Conservation (phyloP, 148 eudicot genomes). For the Cornus suecica region DNA sequence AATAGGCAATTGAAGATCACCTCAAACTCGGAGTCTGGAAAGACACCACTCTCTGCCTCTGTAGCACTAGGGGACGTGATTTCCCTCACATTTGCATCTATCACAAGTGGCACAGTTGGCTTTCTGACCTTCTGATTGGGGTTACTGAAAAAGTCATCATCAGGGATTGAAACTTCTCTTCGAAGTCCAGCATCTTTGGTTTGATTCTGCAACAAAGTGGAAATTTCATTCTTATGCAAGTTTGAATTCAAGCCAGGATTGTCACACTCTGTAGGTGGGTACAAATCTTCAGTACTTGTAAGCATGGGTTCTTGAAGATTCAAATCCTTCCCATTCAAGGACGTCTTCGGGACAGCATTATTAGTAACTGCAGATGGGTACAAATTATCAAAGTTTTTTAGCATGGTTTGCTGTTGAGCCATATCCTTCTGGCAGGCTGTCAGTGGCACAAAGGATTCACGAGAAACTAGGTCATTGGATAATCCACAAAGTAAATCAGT, state of each 20-base stretch:
- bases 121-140: constrained; percentile 26
- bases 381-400: constrained; percentile 22
- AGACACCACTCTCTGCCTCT: constrained; percentile 33
- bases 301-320: constrained; percentile 17
- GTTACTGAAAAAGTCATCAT: constrained; percentile 32
- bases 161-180: constrained; percentile 40
- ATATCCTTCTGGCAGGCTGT: constrained; percentile 23
- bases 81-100: constrained; percentile 32
- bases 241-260: constrained; percentile 5
- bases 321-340: constrained; percentile 11
- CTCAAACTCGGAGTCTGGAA: constrained; percentile 39
- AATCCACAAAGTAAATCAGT: constrained; percentile 47
- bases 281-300: constrained; percentile 21
- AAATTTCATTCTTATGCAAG: constrained; percentile 14
- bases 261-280: constrained; percentile 24
- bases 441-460: constrained; percentile 25
- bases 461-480: constrained; percentile 27
- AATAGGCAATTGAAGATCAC: constrained; percentile 25
- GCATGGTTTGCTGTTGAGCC: constrained; percentile 22
- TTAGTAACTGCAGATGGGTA: constrained; percentile 26
- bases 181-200: constrained; percentile 19
- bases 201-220: constrained; percentile 22
- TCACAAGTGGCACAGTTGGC: constrained; percentile 16
- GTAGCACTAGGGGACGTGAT: constrained; percentile 24
- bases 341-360: constrained; percentile 6